A percentile compares a stretch with the other conserved stretches of the same genome.
These are phyloP conservation scores for Fusarium irregulare DNA, from an alignment of 2,329 filamentous ascomycete species.

Conservation along the genomic window DNA sequence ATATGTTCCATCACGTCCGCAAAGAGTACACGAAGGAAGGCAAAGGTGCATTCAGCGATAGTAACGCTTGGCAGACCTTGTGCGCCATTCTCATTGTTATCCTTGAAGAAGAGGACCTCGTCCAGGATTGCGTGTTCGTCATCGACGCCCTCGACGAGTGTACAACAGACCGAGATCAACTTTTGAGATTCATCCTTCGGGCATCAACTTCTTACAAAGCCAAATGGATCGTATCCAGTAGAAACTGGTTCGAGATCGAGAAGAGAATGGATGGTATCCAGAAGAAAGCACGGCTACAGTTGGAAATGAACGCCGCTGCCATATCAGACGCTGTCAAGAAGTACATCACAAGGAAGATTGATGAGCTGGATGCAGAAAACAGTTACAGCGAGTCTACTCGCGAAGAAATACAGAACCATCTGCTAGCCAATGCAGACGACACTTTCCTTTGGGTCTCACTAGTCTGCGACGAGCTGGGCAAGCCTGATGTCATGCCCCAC, in stretches of 20 bases:
- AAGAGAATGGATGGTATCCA: neutral
- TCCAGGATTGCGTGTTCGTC: neutral
- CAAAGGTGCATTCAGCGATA: neutral
- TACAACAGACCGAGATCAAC: slow-evolving; percentile 13
- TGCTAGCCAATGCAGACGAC: slow-evolving; percentile 17
- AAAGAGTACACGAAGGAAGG: neutral
- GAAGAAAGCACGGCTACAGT: slow-evolving; percentile 45
- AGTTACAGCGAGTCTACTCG: slow-evolving; percentile 32
- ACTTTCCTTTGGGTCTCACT: slow-evolving; percentile 49
- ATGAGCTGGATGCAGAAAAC: neutral
- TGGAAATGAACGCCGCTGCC: neutral
- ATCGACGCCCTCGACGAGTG: neutral
- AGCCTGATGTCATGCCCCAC: neutral
- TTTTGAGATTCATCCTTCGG: neutral
- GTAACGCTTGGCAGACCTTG: neutral
- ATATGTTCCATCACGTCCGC: slow-evolving; percentile 50
- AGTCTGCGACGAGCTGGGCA: slow-evolving; percentile 5
- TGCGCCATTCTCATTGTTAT: neutral
- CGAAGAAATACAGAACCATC: slow-evolving; percentile 33
- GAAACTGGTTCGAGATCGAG: slow-evolving; percentile 52
- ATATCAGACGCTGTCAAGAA: neutral
- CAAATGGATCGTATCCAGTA: slow-evolving; percentile 60
- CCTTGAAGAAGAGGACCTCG: neutral
- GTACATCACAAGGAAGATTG: neutral
- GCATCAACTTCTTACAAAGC: neutral